These are phyloP conservation scores for Lasiosphaeria ovina DNA, from an alignment of 495 filamentous ascomycete genomes.

Conservation along the genomic window DNA sequence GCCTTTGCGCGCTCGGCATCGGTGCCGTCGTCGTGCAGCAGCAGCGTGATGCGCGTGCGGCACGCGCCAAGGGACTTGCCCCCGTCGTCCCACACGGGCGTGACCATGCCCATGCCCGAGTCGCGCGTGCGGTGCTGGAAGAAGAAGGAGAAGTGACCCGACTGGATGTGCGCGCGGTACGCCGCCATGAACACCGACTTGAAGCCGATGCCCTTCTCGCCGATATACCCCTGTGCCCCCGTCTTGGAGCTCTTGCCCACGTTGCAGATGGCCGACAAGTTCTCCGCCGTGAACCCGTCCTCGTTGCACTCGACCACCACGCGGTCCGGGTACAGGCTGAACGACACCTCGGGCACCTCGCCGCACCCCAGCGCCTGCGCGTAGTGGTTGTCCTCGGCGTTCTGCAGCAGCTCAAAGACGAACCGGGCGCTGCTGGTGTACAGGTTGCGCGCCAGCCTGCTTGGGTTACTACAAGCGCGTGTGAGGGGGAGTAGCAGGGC, in stretches of 20 bases:
- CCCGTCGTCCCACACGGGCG: constrained; percentile 35
- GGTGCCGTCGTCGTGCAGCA: constrained; percentile 26
- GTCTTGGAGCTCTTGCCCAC: constrained; percentile 39
- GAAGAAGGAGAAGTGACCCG: constrained; percentile 42
- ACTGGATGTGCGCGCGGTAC: constrained; percentile 45
- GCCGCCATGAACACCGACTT: constrained; percentile 52
- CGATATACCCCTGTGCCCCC: constrained; percentile 38
- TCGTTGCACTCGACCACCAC: constrained; percentile 45
- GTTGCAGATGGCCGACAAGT: constrained; percentile 38
- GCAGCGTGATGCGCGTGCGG: constrained; percentile 34
- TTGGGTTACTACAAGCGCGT: neutral
- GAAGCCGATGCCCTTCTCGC: constrained; percentile 52
- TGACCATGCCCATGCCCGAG: constrained; percentile 43
- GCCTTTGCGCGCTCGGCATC: constrained; percentile 6
- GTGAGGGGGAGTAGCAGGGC: neutral
- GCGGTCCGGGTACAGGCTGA: constrained; percentile 27
- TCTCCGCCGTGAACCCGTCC: constrained; percentile 36
- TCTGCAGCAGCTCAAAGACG: constrained; percentile 45
- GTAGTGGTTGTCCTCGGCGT: constrained; percentile 41
- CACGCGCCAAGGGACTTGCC: constrained; percentile 13
- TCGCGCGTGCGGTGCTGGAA: constrained; percentile 31
- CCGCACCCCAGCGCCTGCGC: neutral
- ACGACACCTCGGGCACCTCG: constrained; percentile 31
- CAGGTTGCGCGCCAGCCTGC: constrained; percentile 37
- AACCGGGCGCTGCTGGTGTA: constrained; percentile 39